Evolutionary conservation across 169 alveolate species (phyloP).

Genomic region (Toxoplasma gondii): DNA sequence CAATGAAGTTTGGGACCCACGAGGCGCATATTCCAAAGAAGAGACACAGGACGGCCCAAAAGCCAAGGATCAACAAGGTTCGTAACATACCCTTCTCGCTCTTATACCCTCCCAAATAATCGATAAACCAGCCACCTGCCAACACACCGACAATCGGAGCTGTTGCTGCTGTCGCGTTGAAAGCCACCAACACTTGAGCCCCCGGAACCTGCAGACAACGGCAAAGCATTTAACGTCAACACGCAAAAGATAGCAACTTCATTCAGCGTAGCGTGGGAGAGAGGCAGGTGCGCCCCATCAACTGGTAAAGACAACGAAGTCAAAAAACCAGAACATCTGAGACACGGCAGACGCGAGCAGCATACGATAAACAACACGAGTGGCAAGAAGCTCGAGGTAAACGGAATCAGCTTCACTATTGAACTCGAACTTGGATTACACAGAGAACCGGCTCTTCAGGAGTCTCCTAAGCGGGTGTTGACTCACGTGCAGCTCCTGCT

Average conservation of each 20-base stretch:
- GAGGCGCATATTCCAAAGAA: conserved; percentile 37
- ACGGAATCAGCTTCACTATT: too few relatives aligned
- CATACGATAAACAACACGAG: too few relatives aligned
- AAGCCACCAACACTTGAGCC: conserved; percentile 29
- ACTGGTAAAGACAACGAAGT: neutral
- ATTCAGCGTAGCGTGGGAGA: neutral
- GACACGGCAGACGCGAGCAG: too few relatives aligned
- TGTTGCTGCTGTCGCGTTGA: conserved; percentile 56
- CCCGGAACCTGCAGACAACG: conserved; percentile 21
- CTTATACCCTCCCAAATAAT: conserved; percentile 51
- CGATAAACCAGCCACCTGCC: conserved; percentile 56
- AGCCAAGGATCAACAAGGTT: conserved; percentile 4
- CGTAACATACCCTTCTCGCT: conserved; percentile 44
- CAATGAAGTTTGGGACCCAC: conserved; percentile 1
- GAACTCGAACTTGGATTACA: too few relatives aligned
- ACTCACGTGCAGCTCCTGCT: conserved; percentile 41
- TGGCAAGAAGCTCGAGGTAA: too few relatives aligned
- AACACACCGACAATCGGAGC: conserved; percentile 59
- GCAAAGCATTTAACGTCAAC: neutral
- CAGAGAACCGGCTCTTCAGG: too few relatives aligned
- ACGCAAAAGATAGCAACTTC: too few relatives aligned
- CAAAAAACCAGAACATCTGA: neutral
- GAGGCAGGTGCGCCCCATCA: too few relatives aligned
- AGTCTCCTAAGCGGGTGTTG: too few relatives aligned
- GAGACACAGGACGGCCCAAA: conserved; percentile 37